A percentile compares a stretch with the other conserved stretches of the same genome.
Evolutionary conservation across 202 grass and related monocot genomes (phyloP).

Genomic region (Carex sylvatica): DNA sequence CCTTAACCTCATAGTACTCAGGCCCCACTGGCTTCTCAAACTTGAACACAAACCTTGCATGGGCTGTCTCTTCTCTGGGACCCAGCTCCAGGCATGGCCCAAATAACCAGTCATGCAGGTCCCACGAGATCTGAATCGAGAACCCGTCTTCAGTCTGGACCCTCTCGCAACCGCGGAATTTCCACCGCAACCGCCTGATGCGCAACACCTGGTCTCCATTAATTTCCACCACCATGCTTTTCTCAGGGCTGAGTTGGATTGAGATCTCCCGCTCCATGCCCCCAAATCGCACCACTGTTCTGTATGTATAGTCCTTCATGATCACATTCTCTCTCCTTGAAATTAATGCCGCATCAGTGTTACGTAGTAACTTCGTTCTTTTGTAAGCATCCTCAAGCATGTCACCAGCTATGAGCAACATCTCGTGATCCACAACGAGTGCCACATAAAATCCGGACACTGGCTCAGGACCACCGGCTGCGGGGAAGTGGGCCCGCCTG

Average conservation of each 20-base stretch:
- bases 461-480: constrained; percentile 44
- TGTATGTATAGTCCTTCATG: constrained; percentile 37
- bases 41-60: constrained; percentile 70
- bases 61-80: constrained; percentile 21
- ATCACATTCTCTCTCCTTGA: constrained; percentile 60
- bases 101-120: constrained; percentile 92
- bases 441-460: constrained; percentile 42
- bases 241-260: constrained; percentile 39
- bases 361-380: constrained; percentile 11
- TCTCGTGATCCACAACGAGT: constrained; percentile 46
- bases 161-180: constrained; percentile 79
- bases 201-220: constrained; percentile 62
- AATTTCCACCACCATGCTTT: constrained; percentile 57
- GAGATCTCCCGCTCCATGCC: constrained; percentile 61
- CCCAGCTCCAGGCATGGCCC: neutral
- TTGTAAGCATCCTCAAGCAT: constrained; percentile 30
- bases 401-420: constrained; percentile 59
- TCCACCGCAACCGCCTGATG: constrained; percentile 67
- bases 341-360: constrained; percentile 31
- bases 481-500: constrained; percentile 35
- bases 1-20: constrained; percentile 4
- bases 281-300: constrained; percentile 43
- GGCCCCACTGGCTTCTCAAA: constrained; percentile 45
- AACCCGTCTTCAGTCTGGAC: constrained; percentile 40
- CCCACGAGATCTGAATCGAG: constrained; percentile 65